phyloP scores from a whole-genome alignment of 2,329 filamentous ascomycete species.

The Lasiodiplodia sp. region DNA sequence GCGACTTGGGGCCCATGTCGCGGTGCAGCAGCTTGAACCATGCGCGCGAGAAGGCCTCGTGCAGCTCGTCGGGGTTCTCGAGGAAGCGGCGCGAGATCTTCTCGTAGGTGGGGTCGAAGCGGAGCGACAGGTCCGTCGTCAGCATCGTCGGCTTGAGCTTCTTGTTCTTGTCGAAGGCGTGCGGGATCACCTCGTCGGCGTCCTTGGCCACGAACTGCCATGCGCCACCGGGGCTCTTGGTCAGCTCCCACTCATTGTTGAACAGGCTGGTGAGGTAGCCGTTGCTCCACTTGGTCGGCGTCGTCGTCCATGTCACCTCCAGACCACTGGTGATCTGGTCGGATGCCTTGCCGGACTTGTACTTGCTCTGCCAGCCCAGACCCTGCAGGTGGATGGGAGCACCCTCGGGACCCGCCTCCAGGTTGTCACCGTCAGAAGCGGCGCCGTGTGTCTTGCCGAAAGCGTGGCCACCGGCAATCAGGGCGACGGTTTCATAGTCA shows the following conservation, averaged over 20 bases:
- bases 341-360: constrained; percentile 71
- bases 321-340: constrained; percentile 78
- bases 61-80: constrained; percentile 72
- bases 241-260: constrained; percentile 79
- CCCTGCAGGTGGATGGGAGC: constrained; percentile 72
- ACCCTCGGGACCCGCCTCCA: constrained; percentile 72
- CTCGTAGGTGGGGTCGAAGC: constrained; percentile 74
- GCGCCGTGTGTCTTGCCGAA: constrained; percentile 86
- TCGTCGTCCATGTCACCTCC: constrained; percentile 81
- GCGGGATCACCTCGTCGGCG: constrained; percentile 70
- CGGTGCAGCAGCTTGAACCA: constrained; percentile 88
- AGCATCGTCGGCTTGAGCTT: constrained; percentile 80
- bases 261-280: constrained; percentile 78
- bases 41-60: constrained; percentile 73
- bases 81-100: constrained; percentile 77
- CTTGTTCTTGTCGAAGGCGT: constrained; percentile 73
- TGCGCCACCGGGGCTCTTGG: constrained; percentile 77
- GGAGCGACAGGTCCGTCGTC: constrained; percentile 76
- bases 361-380: constrained; percentile 74
- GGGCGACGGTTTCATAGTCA: constrained; percentile 80
- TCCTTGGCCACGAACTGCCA: constrained; percentile 80
- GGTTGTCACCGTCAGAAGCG: constrained; percentile 61
- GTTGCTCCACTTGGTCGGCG: constrained; percentile 79
- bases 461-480: constrained; percentile 79
- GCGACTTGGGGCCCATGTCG: constrained; percentile 75